phyloP scores from a whole-genome alignment of 371 early-diverging fungal genomes.

The Nosema muscidifuracis region DNA sequence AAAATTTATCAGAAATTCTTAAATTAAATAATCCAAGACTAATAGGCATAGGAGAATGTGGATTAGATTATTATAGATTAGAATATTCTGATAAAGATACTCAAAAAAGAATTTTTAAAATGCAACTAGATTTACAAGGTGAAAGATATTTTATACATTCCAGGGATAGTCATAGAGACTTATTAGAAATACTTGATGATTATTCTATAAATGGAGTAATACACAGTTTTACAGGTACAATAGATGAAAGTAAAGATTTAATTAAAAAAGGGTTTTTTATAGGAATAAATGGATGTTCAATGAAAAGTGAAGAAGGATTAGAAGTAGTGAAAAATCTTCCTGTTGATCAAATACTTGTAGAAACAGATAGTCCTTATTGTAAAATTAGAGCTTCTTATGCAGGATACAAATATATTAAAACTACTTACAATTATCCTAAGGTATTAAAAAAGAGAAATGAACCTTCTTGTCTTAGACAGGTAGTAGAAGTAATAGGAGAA shows the following conservation, averaged over 20 bases:
- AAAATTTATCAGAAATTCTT: conserved; percentile 51
- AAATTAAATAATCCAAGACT: conserved; percentile 66
- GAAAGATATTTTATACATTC: conserved; percentile 64
- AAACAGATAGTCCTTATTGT: conserved; percentile 76
- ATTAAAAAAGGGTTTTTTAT: conserved; percentile 75
- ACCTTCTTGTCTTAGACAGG: conserved; percentile 52
- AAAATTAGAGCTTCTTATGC: conserved; percentile 78
- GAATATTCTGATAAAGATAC: conserved; percentile 61
- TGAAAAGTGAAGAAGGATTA: conserved; percentile 76
- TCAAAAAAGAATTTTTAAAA: conserved; percentile 63
- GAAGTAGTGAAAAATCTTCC: conserved; percentile 73
- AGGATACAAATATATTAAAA: conserved; percentile 66
- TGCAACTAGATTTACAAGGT: conserved; percentile 60
- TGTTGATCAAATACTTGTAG: conserved; percentile 73
- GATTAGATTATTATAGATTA: conserved; percentile 65
- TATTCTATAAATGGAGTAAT: conserved; percentile 69
- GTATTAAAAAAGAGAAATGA: conserved; percentile 59
- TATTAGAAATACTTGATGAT: conserved; percentile 60
- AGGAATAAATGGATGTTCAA: conserved; percentile 88
- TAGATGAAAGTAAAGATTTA: conserved; percentile 70
- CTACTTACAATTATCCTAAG: conserved; percentile 11
- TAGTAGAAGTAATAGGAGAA: conserved; percentile 52
- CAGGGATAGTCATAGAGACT: conserved; percentile 63
- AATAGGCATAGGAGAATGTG: conserved; percentile 67
- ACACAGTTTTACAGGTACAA: conserved; percentile 78